phyloP scores from a whole-genome alignment of 2,329 filamentous ascomycete species.

The Tympanopsis confertula region DNA sequence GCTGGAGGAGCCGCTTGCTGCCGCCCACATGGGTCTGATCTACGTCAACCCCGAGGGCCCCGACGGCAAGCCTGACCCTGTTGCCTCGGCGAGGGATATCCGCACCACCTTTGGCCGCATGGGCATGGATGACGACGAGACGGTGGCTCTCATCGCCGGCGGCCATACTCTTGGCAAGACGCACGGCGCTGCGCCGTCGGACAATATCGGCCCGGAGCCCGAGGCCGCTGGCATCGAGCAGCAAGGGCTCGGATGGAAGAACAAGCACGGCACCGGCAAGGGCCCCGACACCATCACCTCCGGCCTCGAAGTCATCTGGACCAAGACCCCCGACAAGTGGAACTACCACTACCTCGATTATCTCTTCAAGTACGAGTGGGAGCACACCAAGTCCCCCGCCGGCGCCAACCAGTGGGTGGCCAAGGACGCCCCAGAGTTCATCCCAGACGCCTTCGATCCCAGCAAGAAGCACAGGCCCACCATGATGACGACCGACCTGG shows the following conservation, averaged over 20 bases:
- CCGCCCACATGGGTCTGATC: slow-evolving; percentile 66
- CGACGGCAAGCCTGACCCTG: slow-evolving; percentile 58
- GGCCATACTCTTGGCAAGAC: slow-evolving; percentile 75
- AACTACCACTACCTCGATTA: slow-evolving; percentile 65
- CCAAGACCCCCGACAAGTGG: slow-evolving; percentile 65
- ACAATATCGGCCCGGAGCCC: slow-evolving; percentile 58
- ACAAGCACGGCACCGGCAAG: slow-evolving; percentile 51
- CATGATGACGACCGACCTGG: slow-evolving; percentile 67
- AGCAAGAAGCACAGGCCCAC: slow-evolving; percentile 63
- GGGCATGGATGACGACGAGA: slow-evolving; percentile 78
- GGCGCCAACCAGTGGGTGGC: slow-evolving; percentile 70
- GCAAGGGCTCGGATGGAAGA: slow-evolving; percentile 66
- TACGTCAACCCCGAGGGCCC: slow-evolving; percentile 76
- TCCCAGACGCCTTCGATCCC: slow-evolving; percentile 60
- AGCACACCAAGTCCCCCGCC: slow-evolving; percentile 62
- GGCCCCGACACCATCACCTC: slow-evolving; percentile 65
- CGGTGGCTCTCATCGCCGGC: slow-evolving; percentile 66
- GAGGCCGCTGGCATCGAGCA: slow-evolving; percentile 49
- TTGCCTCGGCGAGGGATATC: slow-evolving; percentile 61
- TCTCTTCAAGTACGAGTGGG: slow-evolving; percentile 70
- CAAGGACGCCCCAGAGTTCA: slow-evolving; percentile 52
- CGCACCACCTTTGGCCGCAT: slow-evolving; percentile 66
- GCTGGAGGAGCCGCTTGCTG: slow-evolving; percentile 56
- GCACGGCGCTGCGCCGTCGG: slow-evolving; percentile 56
- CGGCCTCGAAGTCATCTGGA: slow-evolving; percentile 72